Percentiles rank a stretch among this genome's conserved stretches.
phyloP scores from a whole-genome alignment of 257 asterid genomes.

The Paraleonurus japonicus region DNA sequence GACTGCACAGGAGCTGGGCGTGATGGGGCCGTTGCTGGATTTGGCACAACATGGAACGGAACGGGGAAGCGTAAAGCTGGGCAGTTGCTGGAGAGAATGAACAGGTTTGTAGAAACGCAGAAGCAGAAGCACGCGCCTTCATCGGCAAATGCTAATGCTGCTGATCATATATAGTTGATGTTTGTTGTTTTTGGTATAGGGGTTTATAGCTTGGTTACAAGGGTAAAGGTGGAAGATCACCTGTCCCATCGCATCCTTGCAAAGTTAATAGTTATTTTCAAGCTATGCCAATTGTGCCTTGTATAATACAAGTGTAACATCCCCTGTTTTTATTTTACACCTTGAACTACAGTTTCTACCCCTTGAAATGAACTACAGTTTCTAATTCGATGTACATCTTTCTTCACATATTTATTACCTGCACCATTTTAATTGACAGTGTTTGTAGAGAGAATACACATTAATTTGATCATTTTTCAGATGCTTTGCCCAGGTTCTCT shows the following conservation, averaged over 20 bases:
- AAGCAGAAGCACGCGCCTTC: constrained; percentile 55
- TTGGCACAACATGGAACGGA: constrained; percentile 82
- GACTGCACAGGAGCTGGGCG: constrained; percentile 72
- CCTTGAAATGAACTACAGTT: background rate
- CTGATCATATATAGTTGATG: constrained; percentile 41
- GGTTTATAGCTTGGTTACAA: constrained; percentile 39
- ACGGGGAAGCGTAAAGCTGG: constrained; percentile 80
- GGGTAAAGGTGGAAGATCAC: constrained; percentile 78
- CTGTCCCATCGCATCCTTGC: constrained; percentile 35
- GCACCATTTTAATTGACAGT: too few species aligned
- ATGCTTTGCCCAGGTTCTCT: background rate
- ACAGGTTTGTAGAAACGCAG: constrained; percentile 67
- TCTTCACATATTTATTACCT: too few species aligned
- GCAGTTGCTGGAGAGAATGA: constrained; percentile 79
- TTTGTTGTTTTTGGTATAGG: constrained; percentile 20
- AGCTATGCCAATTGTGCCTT: background rate
- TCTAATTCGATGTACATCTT: background rate
- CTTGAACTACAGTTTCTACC: background rate
- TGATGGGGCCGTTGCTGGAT: constrained; percentile 64
- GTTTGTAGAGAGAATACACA: too few species aligned
- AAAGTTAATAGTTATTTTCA: background rate
- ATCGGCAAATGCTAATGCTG: constrained; percentile 41
- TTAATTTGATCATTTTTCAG: background rate
- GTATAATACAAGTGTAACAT: too few species aligned
- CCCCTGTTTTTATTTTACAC: background rate